Evolutionary conservation across 805 yeast species (phyloP), one percentile per base, ranked within the genome.

Genomic region (Wickerhamomyces tratensis): DNA sequence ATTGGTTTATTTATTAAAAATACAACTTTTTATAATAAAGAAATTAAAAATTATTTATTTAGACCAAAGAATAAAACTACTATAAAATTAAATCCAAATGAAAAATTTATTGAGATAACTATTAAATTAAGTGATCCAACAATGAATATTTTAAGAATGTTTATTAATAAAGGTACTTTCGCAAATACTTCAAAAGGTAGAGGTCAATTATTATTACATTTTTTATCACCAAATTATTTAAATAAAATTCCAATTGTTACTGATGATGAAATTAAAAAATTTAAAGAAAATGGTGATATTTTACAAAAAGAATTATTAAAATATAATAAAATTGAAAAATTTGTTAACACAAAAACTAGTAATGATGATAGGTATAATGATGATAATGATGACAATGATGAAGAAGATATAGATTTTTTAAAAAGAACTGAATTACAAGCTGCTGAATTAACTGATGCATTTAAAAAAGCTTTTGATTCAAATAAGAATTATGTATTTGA

Each of bases 251-350:
- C 29, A 11, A 8, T 14, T 2, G 50, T 52, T 14, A 31, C 44
- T 7, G 52, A 52, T 36, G 43, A 40, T 5, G 52, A 51, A 25
- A 38, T 54, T 4, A 25, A 27, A 1, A 33, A 36, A 25, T 52
- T 43, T 38, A 52, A 52, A 25, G 15, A n/a, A 1, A 39, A 37
- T 25, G 55, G 50, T 7, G 57, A 55, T 43, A 25, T 38, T 1
- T 41, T 65, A 33, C 69, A 65, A 43, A 43, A 35, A 5, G 63
- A 60, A 37, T 47, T 65, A 29, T 33, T 58, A 11, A 41, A 52
- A 27, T 39, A 40, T n/a, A 31, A 42, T 25, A 48, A 48, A 4
- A 49, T 63, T 14, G 53, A 52, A 1, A 41, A 50, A n/a, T 35
- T 10, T 3, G 48, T 57, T 5, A 45, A 41, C 27, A 36, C 55